These are phyloP conservation scores for Yarrowia sp. DNA, from an alignment of 805 yeast species.

Conservation along the genomic window DNA sequence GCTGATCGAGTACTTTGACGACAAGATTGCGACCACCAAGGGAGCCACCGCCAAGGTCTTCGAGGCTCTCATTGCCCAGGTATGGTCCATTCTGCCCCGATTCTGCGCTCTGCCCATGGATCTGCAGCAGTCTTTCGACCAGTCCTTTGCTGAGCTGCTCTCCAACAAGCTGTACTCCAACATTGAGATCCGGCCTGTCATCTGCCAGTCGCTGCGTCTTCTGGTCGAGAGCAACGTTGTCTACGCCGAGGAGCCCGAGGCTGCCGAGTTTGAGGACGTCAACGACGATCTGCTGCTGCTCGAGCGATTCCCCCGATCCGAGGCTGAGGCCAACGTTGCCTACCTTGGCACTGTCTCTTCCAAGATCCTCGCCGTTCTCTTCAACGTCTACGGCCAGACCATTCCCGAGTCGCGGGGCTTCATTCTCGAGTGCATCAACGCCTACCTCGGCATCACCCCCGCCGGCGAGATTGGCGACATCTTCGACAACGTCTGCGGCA, in stretches of 20 bases:
- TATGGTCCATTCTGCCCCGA: slow-evolving; percentile 87
- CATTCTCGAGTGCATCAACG: slow-evolving; percentile 81
- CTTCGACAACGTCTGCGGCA: slow-evolving; percentile 80
- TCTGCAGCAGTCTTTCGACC: slow-evolving; percentile 59
- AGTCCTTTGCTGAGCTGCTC: slow-evolving; percentile 71
- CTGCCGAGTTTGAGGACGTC: slow-evolving; percentile 30
- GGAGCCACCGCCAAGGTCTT: slow-evolving; percentile 68
- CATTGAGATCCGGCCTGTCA: slow-evolving; percentile 70
- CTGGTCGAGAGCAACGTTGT: slow-evolving; percentile 73
- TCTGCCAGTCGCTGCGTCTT: slow-evolving; percentile 76
- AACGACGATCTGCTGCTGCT: slow-evolving; percentile 58
- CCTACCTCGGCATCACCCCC: slow-evolving; percentile 68
- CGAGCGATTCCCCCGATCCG: slow-evolving; percentile 56
- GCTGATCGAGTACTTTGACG: slow-evolving; percentile 40
- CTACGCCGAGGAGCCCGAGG: slow-evolving; percentile 55
- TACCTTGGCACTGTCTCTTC: slow-evolving; percentile 59
- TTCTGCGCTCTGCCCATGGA: slow-evolving; percentile 87
- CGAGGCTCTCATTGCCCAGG: slow-evolving; percentile 82
- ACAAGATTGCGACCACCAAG: slow-evolving; percentile 31
- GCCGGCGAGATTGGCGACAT: slow-evolving; percentile 66
- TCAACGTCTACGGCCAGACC: slow-evolving; percentile 91
- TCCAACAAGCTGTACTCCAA: slow-evolving; percentile 72
- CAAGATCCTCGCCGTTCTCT: slow-evolving; percentile 78
- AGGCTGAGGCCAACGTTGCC: slow-evolving; percentile 57
- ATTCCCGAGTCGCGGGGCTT: slow-evolving; percentile 77